Evolutionary conservation across 768 basidiomycete species (phyloP).

Genomic region (Leccinum disarticulatum): DNA sequence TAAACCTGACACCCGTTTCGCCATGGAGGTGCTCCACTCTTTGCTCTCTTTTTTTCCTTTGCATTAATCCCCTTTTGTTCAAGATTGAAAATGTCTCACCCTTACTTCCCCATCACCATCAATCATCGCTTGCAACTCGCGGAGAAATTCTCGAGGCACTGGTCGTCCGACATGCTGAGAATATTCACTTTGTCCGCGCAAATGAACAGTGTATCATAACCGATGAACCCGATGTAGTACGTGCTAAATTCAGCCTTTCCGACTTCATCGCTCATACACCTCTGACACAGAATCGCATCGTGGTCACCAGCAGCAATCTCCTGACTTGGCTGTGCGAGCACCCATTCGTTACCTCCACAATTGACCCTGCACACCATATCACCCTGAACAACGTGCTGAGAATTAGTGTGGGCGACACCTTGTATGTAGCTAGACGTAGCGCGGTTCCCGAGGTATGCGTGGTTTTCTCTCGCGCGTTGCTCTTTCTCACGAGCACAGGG

Average conservation of each 20-base stretch:
- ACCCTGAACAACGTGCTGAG: conserved; percentile 42
- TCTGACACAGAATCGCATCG: conserved; percentile 46
- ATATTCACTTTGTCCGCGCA: conserved; percentile 30
- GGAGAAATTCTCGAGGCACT: conserved; percentile 35
- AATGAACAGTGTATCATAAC: conserved; percentile 14
- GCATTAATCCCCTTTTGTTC: conserved; percentile 14
- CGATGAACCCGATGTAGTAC: conserved; percentile 28
- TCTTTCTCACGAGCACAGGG: conserved; percentile 52
- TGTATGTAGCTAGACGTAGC: conserved; percentile 58
- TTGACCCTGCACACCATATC: conserved; percentile 28
- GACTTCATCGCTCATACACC: conserved; percentile 8
- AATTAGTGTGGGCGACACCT: conserved; percentile 49
- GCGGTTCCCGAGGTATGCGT: conserved; percentile 51
- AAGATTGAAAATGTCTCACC: conserved; percentile 38
- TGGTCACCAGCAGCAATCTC: conserved; percentile 46
- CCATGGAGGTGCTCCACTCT: conserved; percentile 65
- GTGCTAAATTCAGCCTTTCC: conserved; percentile 7
- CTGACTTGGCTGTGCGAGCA: conserved; percentile 47
- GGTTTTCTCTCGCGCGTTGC: conserved; percentile 4
- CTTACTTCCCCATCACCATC: conserved; percentile 29
- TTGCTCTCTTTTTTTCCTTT: conserved; percentile 2
- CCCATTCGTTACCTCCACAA: conserved; percentile 27
- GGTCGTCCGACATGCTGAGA: conserved; percentile 31
- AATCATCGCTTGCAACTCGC: conserved; percentile 22
- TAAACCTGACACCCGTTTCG: conserved; percentile 91